phyloP scores from a whole-genome alignment of 371 early-diverging fungal genomes.

The Lichtheimia corymbifera region DNA sequence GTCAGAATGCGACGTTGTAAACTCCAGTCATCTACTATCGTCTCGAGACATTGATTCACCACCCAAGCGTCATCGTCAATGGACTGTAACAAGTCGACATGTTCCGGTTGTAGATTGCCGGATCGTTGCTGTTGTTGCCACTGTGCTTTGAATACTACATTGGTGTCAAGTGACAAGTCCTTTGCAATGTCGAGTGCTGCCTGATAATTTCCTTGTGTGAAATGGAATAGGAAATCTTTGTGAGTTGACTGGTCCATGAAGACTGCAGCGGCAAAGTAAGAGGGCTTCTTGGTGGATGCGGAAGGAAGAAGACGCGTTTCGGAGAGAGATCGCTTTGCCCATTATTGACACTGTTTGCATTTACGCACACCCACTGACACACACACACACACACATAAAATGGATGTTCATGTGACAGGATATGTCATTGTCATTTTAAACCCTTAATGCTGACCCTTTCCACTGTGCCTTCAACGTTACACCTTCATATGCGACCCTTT shows the following conservation, averaged over 20 bases:
- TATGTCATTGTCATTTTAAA: too few relatives aligned
- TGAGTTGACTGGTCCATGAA: constrained; percentile 37
- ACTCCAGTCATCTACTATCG: constrained; percentile 27
- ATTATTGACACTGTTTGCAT: too few relatives aligned
- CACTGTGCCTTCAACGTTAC: too few relatives aligned
- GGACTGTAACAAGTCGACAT: constrained; percentile 51
- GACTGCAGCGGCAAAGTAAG: neutral
- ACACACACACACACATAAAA: too few relatives aligned
- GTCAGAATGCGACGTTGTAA: constrained; percentile 49
- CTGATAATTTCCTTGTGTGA: constrained; percentile 55
- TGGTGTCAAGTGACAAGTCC: constrained; percentile 57
- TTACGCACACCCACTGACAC: too few relatives aligned
- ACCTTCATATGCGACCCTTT: too few relatives aligned
- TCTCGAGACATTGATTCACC: constrained; percentile 49
- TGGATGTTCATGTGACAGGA: too few relatives aligned
- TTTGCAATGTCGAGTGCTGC: constrained; percentile 66
- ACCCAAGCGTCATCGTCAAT: constrained; percentile 71
- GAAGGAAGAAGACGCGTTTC: neutral
- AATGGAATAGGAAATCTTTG: constrained; percentile 36
- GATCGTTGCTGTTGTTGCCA: constrained; percentile 42
- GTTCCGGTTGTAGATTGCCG: constrained; percentile 23
- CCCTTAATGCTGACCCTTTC: too few relatives aligned
- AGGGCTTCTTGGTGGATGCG: constrained; percentile 4
- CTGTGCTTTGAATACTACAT: constrained; percentile 65
- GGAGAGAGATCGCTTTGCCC: neutral